These are phyloP conservation scores for Phoenix roebelenii DNA, from an alignment of 176 grass and related monocot species.

Conservation along the genomic window DNA sequence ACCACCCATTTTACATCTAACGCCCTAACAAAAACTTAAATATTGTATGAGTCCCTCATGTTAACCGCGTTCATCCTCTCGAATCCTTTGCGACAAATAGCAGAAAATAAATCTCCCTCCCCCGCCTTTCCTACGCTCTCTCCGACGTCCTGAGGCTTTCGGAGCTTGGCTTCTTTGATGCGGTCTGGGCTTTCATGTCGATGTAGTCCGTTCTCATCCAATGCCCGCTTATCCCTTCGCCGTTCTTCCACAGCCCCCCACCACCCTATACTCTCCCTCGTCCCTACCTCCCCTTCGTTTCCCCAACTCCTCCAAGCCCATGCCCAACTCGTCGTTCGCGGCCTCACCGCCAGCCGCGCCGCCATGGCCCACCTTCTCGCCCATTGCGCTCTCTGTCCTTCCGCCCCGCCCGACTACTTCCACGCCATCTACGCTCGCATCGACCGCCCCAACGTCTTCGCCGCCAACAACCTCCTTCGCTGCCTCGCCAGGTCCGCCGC, in stretches of 20 bases:
- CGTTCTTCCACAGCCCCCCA: background rate
- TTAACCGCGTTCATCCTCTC: too few species aligned
- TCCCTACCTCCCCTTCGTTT: slow-evolving; percentile 27
- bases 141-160: too few species aligned
- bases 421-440: slow-evolving; percentile 24
- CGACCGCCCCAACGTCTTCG: slow-evolving; percentile 34
- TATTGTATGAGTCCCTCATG: too few species aligned
- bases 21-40: too few species aligned
- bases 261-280: slow-evolving; percentile 18
- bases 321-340: slow-evolving; percentile 47
- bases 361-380: slow-evolving; percentile 36
- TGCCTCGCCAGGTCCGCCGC: slow-evolving; percentile 27
- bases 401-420: slow-evolving; percentile 14
- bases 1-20: too few species aligned
- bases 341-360: slow-evolving; percentile 37
- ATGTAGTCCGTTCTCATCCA: too few species aligned
- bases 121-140: too few species aligned
- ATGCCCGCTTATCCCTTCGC: too few species aligned
- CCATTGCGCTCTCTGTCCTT: background rate
- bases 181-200: too few species aligned
- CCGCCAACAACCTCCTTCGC: slow-evolving; percentile 55
- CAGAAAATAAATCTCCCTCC: too few species aligned
- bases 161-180: too few species aligned
- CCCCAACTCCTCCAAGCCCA: slow-evolving; percentile 49
- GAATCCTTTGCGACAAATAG: too few species aligned